phyloP scores from a whole-genome alignment of 441 rosid species.

The Jatropha multifida region DNA sequence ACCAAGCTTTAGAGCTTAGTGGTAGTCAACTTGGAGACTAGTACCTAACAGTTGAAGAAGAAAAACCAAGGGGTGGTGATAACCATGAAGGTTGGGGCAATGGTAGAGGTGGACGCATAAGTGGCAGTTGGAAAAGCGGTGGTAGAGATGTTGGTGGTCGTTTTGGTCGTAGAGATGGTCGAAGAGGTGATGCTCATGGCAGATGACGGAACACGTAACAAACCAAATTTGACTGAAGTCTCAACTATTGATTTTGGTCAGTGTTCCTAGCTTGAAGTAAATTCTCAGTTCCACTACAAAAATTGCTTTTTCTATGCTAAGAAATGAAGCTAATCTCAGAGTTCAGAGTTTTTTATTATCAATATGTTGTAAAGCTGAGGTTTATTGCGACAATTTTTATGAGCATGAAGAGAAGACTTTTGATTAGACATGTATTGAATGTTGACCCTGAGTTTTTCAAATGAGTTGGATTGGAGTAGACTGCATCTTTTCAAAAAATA shows the following conservation, averaged over 20 bases:
- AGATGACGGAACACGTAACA: constrained; percentile 38
- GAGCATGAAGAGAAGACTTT: no score
- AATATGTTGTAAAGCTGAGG: no score
- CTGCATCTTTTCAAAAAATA: no score
- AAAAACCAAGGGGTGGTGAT: constrained; percentile 44
- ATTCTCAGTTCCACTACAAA: no score
- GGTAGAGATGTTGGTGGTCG: constrained; percentile 39
- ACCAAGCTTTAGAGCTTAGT: constrained; percentile 59
- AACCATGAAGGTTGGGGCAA: not conserved
- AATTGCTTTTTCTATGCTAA: no score
- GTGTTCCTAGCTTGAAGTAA: no score
- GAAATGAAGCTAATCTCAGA: no score
- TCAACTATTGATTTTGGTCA: constrained; percentile 36
- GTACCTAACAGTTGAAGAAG: constrained; percentile 60
- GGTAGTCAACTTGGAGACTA: constrained; percentile 57
- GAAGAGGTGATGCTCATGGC: constrained; percentile 23
- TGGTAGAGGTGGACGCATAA: constrained; percentile 34
- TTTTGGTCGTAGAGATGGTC: constrained; percentile 36
- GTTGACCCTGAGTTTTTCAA: no score
- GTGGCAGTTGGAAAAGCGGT: constrained; percentile 32
- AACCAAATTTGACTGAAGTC: constrained; percentile 25
- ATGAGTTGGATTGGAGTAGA: no score
- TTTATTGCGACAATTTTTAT: no score
- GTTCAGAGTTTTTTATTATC: no score
- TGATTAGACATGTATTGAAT: no score